A percentile compares a stretch with the other conserved stretches of the same genome.
Evolutionary conservation across 1,139 yeast genomes (phyloP).

Genomic region (Debaryomycetaceae sp.): DNA sequence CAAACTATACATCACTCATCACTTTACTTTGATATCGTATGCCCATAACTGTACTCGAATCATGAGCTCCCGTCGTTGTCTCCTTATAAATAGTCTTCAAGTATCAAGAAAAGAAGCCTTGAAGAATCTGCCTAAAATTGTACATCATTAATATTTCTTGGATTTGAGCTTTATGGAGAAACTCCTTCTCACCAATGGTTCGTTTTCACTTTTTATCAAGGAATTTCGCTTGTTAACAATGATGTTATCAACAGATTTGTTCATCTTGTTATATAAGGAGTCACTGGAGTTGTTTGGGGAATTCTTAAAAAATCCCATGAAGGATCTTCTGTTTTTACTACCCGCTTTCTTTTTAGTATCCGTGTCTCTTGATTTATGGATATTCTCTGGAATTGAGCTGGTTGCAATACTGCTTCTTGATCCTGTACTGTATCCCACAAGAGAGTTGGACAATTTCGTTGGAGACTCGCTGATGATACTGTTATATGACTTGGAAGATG

Average conservation of each 20-base stretch:
- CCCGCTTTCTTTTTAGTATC: neutral
- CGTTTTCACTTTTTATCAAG: conserved; percentile 8
- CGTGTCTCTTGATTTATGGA: neutral
- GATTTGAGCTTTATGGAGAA: conserved; percentile 16
- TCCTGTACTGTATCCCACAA: neutral
- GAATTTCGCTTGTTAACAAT: conserved; percentile 1
- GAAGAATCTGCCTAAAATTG: too few relatives aligned
- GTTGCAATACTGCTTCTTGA: neutral
- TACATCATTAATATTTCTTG: conserved; percentile 6
- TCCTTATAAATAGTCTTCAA: neutral
- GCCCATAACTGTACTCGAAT: neutral
- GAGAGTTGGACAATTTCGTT: neutral
- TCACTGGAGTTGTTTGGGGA: conserved; percentile 1
- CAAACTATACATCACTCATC: neutral
- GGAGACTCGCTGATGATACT: neutral
- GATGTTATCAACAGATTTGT: conserved; percentile 5
- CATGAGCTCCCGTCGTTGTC: neutral
- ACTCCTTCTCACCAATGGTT: conserved; percentile 10
- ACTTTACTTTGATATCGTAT: neutral
- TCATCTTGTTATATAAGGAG: conserved; percentile 2
- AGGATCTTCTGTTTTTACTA: conserved; percentile 10
- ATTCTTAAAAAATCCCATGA: conserved; percentile 12
- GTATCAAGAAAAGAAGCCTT: too few relatives aligned
- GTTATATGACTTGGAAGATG: neutral
- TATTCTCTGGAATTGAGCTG: neutral